phyloP scores from a whole-genome alignment of 2,329 filamentous ascomycete species.

The Didymella segeticola region DNA sequence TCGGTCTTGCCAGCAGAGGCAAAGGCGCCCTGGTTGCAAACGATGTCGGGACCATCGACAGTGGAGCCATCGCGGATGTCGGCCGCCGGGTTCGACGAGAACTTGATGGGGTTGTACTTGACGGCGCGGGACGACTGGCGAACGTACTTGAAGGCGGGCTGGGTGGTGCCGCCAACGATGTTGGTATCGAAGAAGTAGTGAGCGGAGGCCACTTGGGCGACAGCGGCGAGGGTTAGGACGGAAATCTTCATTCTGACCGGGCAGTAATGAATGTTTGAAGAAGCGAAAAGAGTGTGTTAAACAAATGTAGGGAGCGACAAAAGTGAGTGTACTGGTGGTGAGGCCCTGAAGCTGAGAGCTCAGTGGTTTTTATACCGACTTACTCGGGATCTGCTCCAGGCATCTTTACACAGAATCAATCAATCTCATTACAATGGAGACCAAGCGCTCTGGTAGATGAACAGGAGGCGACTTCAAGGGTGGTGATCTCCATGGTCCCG shows the following conservation, averaged over 20 bases:
- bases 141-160: constrained; percentile 30
- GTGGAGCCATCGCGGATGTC: constrained; percentile 31
- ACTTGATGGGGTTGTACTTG: constrained; percentile 38
- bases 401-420: not conserved
- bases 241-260: constrained; percentile 17
- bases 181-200: constrained; percentile 38
- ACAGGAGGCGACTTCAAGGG: constrained; percentile 1
- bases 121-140: constrained; percentile 27
- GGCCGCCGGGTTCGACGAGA: constrained; percentile 17
- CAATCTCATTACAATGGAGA: constrained; percentile 5
- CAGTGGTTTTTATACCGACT: constrained; percentile 4
- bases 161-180: constrained; percentile 16
- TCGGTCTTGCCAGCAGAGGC: constrained; percentile 16
- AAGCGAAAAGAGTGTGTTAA: constrained; percentile 11
- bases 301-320: constrained; percentile 9
- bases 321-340: constrained; percentile 12
- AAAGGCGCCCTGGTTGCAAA: constrained; percentile 36
- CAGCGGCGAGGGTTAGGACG: constrained; percentile 7
- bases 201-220: constrained; percentile 26
- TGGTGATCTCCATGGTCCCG: not conserved
- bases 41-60: constrained; percentile 30
- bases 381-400: not conserved
- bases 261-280: constrained; percentile 13
- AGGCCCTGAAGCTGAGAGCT: not conserved
- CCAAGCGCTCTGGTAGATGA: constrained; percentile 1